Evolutionary conservation across 108 stramenopile species (phyloP).

Genomic region (Mayamaea pseudoterrestris): DNA sequence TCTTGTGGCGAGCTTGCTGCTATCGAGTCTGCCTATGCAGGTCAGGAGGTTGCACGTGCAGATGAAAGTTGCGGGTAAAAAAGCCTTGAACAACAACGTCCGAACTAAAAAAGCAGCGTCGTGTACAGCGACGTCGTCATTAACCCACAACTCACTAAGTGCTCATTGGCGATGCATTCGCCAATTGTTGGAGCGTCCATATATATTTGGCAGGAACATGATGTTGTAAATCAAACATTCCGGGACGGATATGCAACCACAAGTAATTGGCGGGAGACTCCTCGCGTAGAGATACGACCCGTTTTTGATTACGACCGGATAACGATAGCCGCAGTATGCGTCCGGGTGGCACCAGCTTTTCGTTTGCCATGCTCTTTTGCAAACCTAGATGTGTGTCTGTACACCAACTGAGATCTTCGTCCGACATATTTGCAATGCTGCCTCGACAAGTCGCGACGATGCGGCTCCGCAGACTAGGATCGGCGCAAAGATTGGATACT

Average conservation of each 20-base stretch:
- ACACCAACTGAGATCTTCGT: constrained; percentile 30
- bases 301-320: background rate
- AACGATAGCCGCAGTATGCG: constrained; percentile 12
- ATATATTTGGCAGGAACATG: constrained; percentile 62
- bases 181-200: constrained; percentile 14
- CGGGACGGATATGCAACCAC: constrained; percentile 29
- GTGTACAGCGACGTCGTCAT: too few species aligned
- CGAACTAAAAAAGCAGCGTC: too few species aligned
- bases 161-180: too few species aligned
- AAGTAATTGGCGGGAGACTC: constrained; percentile 19
- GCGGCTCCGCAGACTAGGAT: constrained; percentile 30
- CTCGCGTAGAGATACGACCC: constrained; percentile 3
- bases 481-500: constrained; percentile 40
- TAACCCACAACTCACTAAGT: too few species aligned
- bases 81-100: too few species aligned
- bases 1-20: too few species aligned
- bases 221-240: constrained; percentile 53
- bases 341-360: constrained; percentile 60
- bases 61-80: too few species aligned
- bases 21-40: too few species aligned
- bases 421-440: constrained; percentile 11
- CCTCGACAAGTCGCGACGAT: constrained; percentile 26
- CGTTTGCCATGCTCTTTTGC: constrained; percentile 24
- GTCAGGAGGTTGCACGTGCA: too few species aligned
- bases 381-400: constrained; percentile 24